These are phyloP conservation scores for Sextonia rubra DNA, from an alignment of 164 flowering plant species.

Conservation along the genomic window DNA sequence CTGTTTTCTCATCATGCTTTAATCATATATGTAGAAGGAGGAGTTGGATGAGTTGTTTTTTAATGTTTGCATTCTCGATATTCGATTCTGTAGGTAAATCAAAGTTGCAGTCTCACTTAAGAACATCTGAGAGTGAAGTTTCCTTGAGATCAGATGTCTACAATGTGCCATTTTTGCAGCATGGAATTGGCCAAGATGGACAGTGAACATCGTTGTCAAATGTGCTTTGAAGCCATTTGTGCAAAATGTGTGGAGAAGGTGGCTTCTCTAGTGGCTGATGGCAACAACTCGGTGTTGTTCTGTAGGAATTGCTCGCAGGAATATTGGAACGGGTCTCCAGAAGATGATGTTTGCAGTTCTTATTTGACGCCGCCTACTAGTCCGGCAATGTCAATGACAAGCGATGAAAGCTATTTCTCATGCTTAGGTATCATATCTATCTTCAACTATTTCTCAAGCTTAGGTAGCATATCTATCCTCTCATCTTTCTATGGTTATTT, in stretches of 20 bases:
- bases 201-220: background rate
- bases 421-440: conserved; percentile 41
- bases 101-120: background rate
- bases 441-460: conserved; percentile 37
- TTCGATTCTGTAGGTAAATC: conserved; percentile 5
- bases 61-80: background rate
- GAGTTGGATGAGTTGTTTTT: background rate
- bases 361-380: conserved; percentile 32
- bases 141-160: conserved; percentile 25
- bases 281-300: conserved; percentile 10
- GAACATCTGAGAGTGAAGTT: background rate
- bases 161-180: conserved; percentile 40
- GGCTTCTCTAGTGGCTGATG: conserved; percentile 9
- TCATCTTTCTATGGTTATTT: conserved; percentile 1
- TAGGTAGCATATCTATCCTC: conserved; percentile 35
- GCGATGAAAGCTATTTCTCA: conserved; percentile 50
- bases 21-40: background rate
- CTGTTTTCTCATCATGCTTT: background rate
- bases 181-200: conserved; percentile 9
- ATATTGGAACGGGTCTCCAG: conserved; percentile 19
- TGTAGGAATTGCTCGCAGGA: conserved; percentile 39
- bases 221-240: background rate
- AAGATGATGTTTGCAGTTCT: conserved; percentile 25
- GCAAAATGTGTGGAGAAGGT: conserved; percentile 10
- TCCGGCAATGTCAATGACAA: conserved; percentile 46